Conservation (phyloP, 345 rosid species). For the Xanthoceras sorbifolium region DNA sequence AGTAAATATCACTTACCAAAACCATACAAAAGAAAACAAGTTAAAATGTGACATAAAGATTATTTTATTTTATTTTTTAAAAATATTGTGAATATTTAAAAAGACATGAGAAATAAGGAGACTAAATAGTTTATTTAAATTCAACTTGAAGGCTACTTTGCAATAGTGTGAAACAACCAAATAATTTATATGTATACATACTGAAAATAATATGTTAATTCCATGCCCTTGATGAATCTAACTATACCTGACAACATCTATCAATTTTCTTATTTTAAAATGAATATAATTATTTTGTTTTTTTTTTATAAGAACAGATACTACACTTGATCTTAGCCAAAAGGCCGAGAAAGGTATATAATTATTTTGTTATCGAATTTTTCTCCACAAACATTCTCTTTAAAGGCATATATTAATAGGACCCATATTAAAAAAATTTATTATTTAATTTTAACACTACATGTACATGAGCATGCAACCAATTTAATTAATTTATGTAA, state of each 20-base stretch:
- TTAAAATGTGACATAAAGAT: background rate
- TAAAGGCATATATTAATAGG: no score
- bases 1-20: slow-evolving; percentile 1
- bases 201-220: background rate
- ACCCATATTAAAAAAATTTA: no score
- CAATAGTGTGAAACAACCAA: background rate
- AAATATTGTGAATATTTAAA: no score
- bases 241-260: background rate
- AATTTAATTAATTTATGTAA: no score
- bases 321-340: slow-evolving; percentile 75
- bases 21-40: background rate
- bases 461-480: background rate
- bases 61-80: no score
- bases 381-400: no score
- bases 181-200: background rate
- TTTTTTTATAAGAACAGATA: slow-evolving; percentile 71
- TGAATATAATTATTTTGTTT: background rate
- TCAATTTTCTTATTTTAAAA: background rate
- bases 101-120: background rate
- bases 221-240: no score
- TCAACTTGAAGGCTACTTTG: background rate
- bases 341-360: slow-evolving; percentile 72
- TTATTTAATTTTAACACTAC: no score
- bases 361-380: background rate
- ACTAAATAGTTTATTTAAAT: background rate